Evolutionary conservation across 192 early-diverging fungal genomes (phyloP).

Genomic region (Gryganskiella cystojenkinii): DNA sequence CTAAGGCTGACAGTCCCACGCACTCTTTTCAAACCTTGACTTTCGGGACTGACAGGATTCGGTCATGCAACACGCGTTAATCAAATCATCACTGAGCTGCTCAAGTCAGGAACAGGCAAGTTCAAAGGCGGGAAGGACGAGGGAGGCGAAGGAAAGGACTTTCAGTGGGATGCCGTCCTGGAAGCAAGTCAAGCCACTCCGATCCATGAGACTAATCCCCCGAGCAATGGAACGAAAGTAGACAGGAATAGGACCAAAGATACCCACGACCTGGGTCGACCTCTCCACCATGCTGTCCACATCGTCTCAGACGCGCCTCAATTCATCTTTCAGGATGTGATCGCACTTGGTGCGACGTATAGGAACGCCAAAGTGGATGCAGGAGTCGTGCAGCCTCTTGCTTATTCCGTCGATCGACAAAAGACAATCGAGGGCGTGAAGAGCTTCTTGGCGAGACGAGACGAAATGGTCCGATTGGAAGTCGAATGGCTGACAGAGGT

Average conservation of each 20-base stretch:
- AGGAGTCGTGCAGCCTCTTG: conserved; percentile 69
- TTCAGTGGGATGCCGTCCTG: too few species aligned
- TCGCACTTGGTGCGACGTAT: conserved; percentile 60
- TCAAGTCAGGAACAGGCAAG: conserved; percentile 15
- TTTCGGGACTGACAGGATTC: conserved; percentile 52
- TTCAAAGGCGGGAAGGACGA: background rate
- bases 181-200: too few species aligned
- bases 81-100: conserved; percentile 64
- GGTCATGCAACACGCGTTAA: conserved; percentile 70
- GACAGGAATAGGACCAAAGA: too few species aligned
- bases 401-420: conserved; percentile 68
- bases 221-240: too few species aligned
- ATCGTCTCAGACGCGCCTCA: conserved; percentile 66
- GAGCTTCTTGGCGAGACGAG: conserved; percentile 55
- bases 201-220: too few species aligned
- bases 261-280: too few species aligned
- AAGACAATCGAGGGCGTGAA: conserved; percentile 63
- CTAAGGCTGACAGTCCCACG: background rate
- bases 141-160: background rate
- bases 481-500: conserved; percentile 62
- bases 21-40: background rate
- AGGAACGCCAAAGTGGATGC: conserved; percentile 68
- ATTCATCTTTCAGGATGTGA: conserved; percentile 68
- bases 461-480: conserved; percentile 56
- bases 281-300: conserved; percentile 61